Base-by-base conservation (phyloP, 495 filamentous ascomycete genomes). In the Podospora sp. region DNA sequence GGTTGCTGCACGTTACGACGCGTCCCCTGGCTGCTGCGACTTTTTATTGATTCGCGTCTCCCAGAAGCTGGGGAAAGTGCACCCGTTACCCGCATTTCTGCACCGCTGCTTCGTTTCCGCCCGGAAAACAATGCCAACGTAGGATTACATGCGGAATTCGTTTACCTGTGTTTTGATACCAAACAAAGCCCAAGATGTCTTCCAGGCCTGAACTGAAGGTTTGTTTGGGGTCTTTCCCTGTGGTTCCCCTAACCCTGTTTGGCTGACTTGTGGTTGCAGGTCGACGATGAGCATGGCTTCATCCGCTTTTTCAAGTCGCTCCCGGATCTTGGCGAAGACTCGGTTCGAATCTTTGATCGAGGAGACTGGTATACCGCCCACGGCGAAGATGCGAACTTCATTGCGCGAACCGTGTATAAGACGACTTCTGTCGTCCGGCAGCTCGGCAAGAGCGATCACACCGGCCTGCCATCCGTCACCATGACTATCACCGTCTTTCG, bases 311-410 rank as follows among this genome's bases (percentile, higher is more conserved):
- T 93, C 83, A 92, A 92, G 66, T 88, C 86, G 35, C 86, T 99
- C 9, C 87, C 92, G 8, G 63, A 77, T 20, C 86, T 88, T 59
- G 84, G 86, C 73, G 85, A 83, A 11, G 92, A 94, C 67, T 89
- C 89, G 0, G 84, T 98, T 27, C 91, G 95, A 26, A 87, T 99
- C 52, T 99, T 98, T 73, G 92, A 97, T 74, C 88, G 95, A 68
- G 92, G 92, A 35, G 95, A 98, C 74, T 98, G 89, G 87, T 97
- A 97, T 77, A 94, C 93, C 0, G 92, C 93, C 18, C 96, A 99
- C 74, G 95, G 93, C 26, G 84, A 91, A 63, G 90, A 98, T 88
- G 95, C 95, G 36, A 87, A 89, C 67, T 96, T 97, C 81, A 96
- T 99, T 77, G 95, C 95, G 12, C 85, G 91, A 58, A 96, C 92